phyloP scores from a whole-genome alignment of 1,284 basidiomycete genomes.

The Moesziomyces aphidis region DNA sequence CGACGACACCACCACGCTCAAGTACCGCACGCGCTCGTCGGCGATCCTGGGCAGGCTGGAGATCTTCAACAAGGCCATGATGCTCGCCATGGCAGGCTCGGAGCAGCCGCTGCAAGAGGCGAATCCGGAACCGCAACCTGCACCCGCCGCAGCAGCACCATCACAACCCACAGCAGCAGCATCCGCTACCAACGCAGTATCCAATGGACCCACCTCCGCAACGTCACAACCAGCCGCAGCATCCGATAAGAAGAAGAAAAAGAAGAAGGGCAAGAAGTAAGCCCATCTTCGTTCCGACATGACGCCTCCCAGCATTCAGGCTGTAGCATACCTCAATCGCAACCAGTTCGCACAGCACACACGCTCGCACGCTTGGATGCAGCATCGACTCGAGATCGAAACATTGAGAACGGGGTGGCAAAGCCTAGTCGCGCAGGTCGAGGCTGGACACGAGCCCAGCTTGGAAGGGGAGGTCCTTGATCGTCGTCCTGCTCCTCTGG shows the following conservation, averaged over 20 bases:
- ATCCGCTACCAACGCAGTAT: constrained; percentile 2
- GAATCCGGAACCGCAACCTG: constrained; percentile 19
- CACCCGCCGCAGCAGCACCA: background rate
- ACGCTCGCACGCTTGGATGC: background rate
- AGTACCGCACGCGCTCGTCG: constrained; percentile 91
- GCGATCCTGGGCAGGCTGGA: constrained; percentile 96
- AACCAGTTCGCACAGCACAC: background rate
- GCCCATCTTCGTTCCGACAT: background rate
- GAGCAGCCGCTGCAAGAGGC: constrained; percentile 27
- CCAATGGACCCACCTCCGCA: constrained; percentile 7
- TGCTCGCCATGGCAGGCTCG: constrained; percentile 77
- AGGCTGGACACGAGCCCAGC: constrained; percentile 46
- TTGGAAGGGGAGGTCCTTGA: constrained; percentile 58
- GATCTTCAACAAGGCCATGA: constrained; percentile 82
- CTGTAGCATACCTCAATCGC: no score
- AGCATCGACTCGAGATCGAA: background rate
- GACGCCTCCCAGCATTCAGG: background rate
- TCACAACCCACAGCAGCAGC: constrained; percentile 6
- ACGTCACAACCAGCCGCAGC: constrained; percentile 11
- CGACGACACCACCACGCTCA: constrained; percentile 71
- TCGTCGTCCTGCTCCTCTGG: constrained; percentile 42
- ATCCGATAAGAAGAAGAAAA: constrained; percentile 51
- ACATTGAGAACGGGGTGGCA: background rate
- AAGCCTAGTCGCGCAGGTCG: constrained; percentile 24
- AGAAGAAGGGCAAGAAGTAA: constrained; percentile 51